phyloP scores from a whole-genome alignment of 2,329 filamentous ascomycete genomes.

The Daldinia sp. region DNA sequence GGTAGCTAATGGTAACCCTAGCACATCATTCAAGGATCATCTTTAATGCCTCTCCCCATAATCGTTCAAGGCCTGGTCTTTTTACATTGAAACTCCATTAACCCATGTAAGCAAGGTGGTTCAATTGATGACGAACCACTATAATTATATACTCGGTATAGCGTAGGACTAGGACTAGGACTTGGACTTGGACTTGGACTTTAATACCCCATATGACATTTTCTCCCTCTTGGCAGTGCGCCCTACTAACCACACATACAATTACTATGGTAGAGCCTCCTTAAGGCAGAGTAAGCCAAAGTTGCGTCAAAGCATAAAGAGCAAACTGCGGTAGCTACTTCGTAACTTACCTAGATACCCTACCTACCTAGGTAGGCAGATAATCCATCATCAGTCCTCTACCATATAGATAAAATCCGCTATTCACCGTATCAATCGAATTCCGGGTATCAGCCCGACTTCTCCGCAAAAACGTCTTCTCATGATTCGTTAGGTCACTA shows the following conservation, averaged over 20 bases:
- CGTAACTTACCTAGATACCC: not conserved
- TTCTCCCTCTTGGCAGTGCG: not conserved
- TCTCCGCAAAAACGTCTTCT: constrained; percentile 25
- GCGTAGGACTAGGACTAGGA: not conserved
- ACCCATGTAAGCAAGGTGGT: too few species aligned
- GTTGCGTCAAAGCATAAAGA: not conserved
- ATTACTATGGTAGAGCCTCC: not conserved
- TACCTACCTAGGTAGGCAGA: too few species aligned
- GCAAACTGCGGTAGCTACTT: not conserved
- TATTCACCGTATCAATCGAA: constrained; percentile 14
- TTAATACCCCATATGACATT: not conserved
- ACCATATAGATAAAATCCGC: not conserved
- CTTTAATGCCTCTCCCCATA: not conserved
- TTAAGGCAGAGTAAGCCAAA: not conserved
- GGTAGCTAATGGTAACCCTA: too few species aligned
- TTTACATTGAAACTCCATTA: not conserved
- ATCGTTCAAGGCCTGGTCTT: not conserved
- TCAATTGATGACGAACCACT: not conserved
- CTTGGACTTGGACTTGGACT: not conserved
- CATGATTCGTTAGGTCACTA: constrained; percentile 33
- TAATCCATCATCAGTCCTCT: too few species aligned
- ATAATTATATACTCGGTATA: constrained; percentile 1
- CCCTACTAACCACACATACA: not conserved
- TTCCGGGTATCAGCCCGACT: constrained; percentile 11
- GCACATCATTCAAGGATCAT: too few species aligned